Evolutionary conservation across 2,329 filamentous ascomycete genomes (phyloP).

Genomic region (Pseudocercospora crystallina): DNA sequence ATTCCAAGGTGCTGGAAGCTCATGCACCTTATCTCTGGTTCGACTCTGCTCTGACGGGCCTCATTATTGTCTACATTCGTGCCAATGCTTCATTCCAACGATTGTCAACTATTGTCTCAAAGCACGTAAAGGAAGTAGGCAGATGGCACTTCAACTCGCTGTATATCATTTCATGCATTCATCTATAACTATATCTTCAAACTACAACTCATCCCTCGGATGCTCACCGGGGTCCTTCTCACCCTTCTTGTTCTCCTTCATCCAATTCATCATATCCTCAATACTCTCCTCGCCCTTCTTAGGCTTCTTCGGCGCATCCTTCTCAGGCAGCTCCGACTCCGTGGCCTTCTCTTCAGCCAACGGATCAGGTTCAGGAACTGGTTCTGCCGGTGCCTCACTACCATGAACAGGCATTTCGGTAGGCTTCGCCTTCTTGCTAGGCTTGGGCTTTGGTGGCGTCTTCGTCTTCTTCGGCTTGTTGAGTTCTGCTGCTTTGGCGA

Average conservation of each 20-base stretch:
- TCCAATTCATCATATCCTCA: slow-evolving; percentile 25
- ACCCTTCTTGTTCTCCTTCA: slow-evolving; percentile 18
- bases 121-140: too few relatives aligned
- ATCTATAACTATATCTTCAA: slow-evolving; percentile 15
- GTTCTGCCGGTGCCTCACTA: slow-evolving; percentile 14
- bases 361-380: slow-evolving; percentile 7
- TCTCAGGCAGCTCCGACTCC: not conserved
- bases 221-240: slow-evolving; percentile 6
- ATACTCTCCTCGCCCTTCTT: slow-evolving; percentile 22
- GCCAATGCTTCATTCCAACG: too few relatives aligned
- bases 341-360: slow-evolving; percentile 10
- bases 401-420: slow-evolving; percentile 7
- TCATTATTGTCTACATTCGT: too few relatives aligned
- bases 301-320: slow-evolving; percentile 5
- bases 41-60: too few relatives aligned
- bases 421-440: slow-evolving; percentile 20
- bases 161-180: slow-evolving; percentile 5
- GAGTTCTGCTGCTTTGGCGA: slow-evolving; percentile 51
- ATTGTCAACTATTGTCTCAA: too few relatives aligned
- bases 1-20: too few relatives aligned
- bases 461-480: slow-evolving; percentile 22
- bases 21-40: too few relatives aligned
- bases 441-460: slow-evolving; percentile 22
- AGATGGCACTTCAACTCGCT: too few relatives aligned
- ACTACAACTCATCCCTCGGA: slow-evolving; percentile 23